Conservation (phyloP, 2,329 filamentous ascomycete genomes). For the Fusarium anguioides region DNA sequence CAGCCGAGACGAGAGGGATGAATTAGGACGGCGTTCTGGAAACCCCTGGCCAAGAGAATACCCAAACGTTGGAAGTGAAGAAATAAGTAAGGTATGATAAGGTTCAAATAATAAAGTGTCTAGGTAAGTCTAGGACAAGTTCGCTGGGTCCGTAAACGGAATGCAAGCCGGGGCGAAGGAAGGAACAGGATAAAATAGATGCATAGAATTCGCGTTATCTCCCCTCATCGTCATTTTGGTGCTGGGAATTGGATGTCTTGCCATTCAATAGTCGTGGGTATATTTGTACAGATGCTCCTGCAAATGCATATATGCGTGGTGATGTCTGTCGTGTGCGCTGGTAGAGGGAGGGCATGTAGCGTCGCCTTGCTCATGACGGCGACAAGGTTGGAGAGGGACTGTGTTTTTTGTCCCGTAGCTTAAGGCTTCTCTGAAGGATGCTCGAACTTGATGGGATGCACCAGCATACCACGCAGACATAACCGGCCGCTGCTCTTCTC, state of each 20-base stretch:
- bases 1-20: conserved; percentile 31
- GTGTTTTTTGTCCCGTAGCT: conserved; percentile 3
- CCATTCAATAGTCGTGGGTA: conserved; percentile 45
- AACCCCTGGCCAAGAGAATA: conserved; percentile 41
- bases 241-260: conserved; percentile 40
- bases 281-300: conserved; percentile 48
- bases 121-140: conserved; percentile 45
- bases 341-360: conserved; percentile 31
- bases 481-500: conserved; percentile 69
- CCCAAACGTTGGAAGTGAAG: conserved; percentile 43
- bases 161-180: conserved; percentile 36
- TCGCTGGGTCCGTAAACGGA: conserved; percentile 40
- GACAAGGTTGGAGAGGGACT: conserved; percentile 19
- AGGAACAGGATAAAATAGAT: conserved; percentile 40
- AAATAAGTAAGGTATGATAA: conserved; percentile 36
- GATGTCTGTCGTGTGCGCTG: conserved; percentile 44
- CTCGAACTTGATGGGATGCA: conserved; percentile 83
- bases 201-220: conserved; percentile 39
- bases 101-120: conserved; percentile 46
- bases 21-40: conserved; percentile 42
- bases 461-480: conserved; percentile 81
- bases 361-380: conserved; percentile 47
- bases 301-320: conserved; percentile 47
- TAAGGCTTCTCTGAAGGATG: conserved; percentile 57
- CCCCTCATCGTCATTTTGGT: conserved; percentile 36